A percentile compares a stretch with the other conserved stretches of the same genome.
Conservation (phyloP, 1,284 basidiomycete species). For the Phaffia rhodozyma region DNA sequence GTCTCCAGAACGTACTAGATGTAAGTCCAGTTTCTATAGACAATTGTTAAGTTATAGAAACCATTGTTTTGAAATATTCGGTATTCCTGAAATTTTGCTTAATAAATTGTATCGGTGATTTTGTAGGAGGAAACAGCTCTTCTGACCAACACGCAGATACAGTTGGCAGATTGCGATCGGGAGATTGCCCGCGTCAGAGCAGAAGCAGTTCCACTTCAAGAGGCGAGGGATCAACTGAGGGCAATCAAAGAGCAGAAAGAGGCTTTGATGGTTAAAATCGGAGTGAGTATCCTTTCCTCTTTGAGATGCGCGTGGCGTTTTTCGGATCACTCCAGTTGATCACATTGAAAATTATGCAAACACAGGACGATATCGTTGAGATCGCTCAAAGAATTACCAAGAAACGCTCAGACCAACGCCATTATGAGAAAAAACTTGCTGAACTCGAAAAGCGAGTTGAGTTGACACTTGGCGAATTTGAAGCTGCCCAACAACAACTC, state of each 20-base stretch:
- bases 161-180: conserved; percentile 41
- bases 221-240: conserved; percentile 35
- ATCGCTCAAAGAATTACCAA: conserved; percentile 41
- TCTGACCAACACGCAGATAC: conserved; percentile 28
- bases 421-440: conserved; percentile 38
- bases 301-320: neutral
- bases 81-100: neutral
- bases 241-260: conserved; percentile 37
- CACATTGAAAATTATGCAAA: no score
- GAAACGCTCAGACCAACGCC: conserved; percentile 39
- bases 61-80: conserved; percentile 40
- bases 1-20: conserved; percentile 44
- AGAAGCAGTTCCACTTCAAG: conserved; percentile 37
- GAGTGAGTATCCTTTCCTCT: conserved; percentile 32
- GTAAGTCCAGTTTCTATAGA: conserved; percentile 39
- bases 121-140: conserved; percentile 15
- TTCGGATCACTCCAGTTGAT: neutral
- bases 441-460: conserved; percentile 41
- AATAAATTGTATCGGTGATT: conserved; percentile 14
- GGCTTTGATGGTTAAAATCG: neutral
- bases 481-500: conserved; percentile 33
- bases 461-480: conserved; percentile 48
- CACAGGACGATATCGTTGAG: conserved; percentile 32
- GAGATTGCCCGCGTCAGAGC: conserved; percentile 40
- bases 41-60: no score